Evolutionary conservation across 495 filamentous ascomycete species (phyloP), one percentile per base, ranked within the genome.

Genomic region (Astrothelium subdiscretum): DNA sequence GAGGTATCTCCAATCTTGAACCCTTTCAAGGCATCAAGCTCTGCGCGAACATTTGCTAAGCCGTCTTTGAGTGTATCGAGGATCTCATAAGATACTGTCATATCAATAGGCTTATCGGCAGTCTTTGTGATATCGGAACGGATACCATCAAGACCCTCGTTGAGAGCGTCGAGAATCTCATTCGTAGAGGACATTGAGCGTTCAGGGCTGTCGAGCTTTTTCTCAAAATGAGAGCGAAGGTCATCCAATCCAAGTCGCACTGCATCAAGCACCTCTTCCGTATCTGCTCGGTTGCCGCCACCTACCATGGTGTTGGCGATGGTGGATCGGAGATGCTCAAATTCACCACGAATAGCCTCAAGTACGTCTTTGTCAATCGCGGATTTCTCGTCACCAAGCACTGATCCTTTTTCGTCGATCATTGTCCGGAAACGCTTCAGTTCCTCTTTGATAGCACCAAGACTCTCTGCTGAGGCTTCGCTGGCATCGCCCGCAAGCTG

Each of bases 1-100:
- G 67, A 1, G 32, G n/a, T 57, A 18, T 51, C 27, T 20, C 64
- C 58, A 6, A 61, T 68, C 11, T 67, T 66, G 3, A 48, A 32
- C 15, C 63, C 74, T 2, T 88, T 85, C 43, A 97, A 76, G n/a
- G 77, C 77, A 43, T 92, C 88, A 62, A 96, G 85, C 32, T 96
- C 91, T 31, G 82, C 76, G 63, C 84, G 84, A 35, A 96, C 77
- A 29, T 78, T 79, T 40, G 84, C 83, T 13, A 96, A 74, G 0
- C 91, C 91, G 44, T 84, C 84, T 66, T 87, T 94, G 58, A 97
- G 79, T 1, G 89, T 87, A 59, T 95, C 89, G 4, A 95, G 79
- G 52, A 95, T 91, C 69, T 95, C 90, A 59, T 91, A 86, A 61
- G 85, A 89, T 27, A 86, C 85, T 20, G 88, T 90, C 72, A 90